phyloP scores from a whole-genome alignment of 495 filamentous ascomycete species.

The Parathielavia hyrcaniae region DNA sequence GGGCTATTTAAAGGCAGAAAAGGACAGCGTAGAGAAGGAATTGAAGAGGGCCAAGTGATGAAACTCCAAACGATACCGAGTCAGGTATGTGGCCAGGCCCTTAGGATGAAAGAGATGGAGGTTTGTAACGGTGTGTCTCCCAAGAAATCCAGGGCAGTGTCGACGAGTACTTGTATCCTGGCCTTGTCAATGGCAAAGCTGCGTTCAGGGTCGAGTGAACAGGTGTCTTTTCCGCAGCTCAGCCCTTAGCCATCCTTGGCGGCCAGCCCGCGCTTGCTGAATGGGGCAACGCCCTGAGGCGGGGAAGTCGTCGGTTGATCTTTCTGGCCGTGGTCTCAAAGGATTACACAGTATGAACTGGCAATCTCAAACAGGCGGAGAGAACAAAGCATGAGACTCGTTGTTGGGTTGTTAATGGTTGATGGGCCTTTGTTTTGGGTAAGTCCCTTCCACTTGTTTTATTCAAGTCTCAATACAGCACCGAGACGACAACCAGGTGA shows the following conservation, averaged over 20 bases:
- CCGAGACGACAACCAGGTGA: too few relatives aligned
- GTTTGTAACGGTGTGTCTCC: constrained; percentile 12
- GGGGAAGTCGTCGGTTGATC: background rate
- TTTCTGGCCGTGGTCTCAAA: constrained; percentile 4
- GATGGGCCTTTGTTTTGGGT: too few relatives aligned
- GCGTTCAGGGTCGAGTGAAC: constrained; percentile 25
- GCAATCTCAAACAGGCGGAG: background rate
- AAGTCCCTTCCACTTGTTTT: too few relatives aligned
- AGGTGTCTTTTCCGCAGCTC: constrained; percentile 32
- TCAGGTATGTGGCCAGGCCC: constrained; percentile 10
- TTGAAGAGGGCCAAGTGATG: constrained; percentile 4
- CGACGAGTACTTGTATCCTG: constrained; percentile 27
- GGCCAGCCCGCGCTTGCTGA: constrained; percentile 4
- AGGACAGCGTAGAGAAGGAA: constrained; percentile 12
- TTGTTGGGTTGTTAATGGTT: too few relatives aligned
- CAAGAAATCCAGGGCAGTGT: constrained; percentile 14
- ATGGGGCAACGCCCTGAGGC: constrained; percentile 8
- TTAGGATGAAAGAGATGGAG: constrained; percentile 8
- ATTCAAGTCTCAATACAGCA: too few relatives aligned
- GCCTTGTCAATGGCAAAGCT: constrained; percentile 22
- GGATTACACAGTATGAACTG: constrained; percentile 4
- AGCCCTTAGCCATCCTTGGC: constrained; percentile 14
- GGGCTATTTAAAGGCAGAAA: constrained; percentile 28
- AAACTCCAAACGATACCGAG: constrained; percentile 17
- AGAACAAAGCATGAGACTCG: too few relatives aligned